Conservation (phyloP, 805 yeast genomes). For the Nakazawaea siamensis region DNA sequence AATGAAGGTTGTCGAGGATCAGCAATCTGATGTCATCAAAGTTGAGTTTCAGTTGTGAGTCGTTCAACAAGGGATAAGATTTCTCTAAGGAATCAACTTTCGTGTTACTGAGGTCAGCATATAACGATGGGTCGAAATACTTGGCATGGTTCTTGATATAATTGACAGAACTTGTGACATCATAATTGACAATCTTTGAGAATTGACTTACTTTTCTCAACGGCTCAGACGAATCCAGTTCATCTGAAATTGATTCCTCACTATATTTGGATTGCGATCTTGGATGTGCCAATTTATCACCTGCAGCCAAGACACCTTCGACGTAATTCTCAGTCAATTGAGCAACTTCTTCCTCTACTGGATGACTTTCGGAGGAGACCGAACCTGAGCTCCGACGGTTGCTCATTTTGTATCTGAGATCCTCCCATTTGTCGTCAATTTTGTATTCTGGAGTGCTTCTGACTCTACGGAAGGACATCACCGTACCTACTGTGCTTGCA, state of each 20-base stretch:
- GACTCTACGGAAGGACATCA: conserved; percentile 3
- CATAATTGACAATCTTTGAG: background rate
- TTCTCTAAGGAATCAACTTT: background rate
- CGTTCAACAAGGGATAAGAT: conserved; percentile 1
- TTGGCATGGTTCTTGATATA: conserved; percentile 1
- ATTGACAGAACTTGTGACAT: background rate
- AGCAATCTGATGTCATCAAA: conserved; percentile 27
- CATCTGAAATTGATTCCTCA: background rate
- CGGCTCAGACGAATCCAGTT: background rate
- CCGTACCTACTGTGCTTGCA: conserved; percentile 16
- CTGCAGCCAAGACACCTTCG: conserved; percentile 8
- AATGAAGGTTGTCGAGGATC: conserved; percentile 49
- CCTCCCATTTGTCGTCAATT: conserved; percentile 14
- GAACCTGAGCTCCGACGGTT: background rate
- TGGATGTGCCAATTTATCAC: conserved; percentile 2
- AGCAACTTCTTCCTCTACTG: conserved; percentile 11
- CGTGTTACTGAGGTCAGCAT: background rate
- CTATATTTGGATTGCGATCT: background rate
- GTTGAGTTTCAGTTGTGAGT: conserved; percentile 5
- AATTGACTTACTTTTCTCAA: too few species aligned
- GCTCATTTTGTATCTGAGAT: conserved; percentile 6
- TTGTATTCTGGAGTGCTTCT: conserved; percentile 1
- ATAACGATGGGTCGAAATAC: conserved; percentile 3
- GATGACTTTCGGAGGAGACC: conserved; percentile 6
- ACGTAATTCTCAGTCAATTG: conserved; percentile 12